Base-by-base conservation (phyloP, 805 yeast genomes). In the Ogataea ramenticola region DNA sequence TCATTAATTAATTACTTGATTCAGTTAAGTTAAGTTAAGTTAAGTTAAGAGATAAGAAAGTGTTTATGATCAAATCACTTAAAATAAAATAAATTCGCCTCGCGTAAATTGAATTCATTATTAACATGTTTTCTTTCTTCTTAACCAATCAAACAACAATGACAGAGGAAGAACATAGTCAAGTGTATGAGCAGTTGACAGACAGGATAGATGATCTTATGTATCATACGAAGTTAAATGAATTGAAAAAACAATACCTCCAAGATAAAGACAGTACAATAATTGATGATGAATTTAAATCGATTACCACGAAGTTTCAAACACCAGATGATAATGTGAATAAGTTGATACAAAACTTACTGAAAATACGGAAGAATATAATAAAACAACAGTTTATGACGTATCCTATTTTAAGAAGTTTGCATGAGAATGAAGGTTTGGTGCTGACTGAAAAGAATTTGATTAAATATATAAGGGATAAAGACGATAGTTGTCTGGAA, bases 121-220 rank as follows among this genome's bases (percentile, higher is more conserved):
- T n/a, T n/a, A n/a, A n/a, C n/a, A n/a, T n/a, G n/a, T n/a, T n/a
- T n/a, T n/a, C n/a, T n/a, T n/a, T n/a, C n/a, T n/a, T n/a, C n/a
- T n/a, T n/a, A n/a, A n/a, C n/a, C n/a, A n/a, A n/a, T 24, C 27
- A 24, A 24, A 24, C 10, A 24, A 24, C 10, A 24, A 24, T 17
- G 21, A 15, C 21, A 34, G 37, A 16, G 9, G 60, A 53, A 44
- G 40, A 56, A 45, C 68, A 69, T 43, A 66, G 62, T 0, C 43
- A 49, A 24, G 48, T 62, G 0, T 66, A 70, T 45, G 47, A 51
- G n/a, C 57, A 61, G 19, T 49, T 70, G 14, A 46, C 68, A 4
- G 39, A 48, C 16, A 47, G 58, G 0, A 42, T 70, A 22, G 75
- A 71, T 43, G 49, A 55, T 16, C 47, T 71, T 9, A 45, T 63